Conservation (phyloP, 2,329 filamentous ascomycete genomes). For the Lachnellula suecica region DNA sequence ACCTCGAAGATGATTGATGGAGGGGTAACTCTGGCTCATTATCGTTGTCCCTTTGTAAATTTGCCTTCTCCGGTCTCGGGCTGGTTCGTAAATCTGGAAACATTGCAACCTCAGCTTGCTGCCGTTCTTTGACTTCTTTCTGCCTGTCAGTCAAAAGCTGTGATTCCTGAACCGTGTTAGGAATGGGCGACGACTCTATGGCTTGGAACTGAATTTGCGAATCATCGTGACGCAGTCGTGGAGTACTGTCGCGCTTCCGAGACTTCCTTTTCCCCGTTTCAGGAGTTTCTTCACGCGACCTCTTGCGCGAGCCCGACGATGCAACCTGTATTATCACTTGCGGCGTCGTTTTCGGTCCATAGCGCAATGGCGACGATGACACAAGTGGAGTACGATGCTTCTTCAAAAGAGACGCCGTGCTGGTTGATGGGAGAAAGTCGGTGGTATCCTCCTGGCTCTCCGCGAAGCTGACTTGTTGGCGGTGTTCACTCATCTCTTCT, state of each 20-base stretch:
- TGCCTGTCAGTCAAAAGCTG: slow-evolving; percentile 79
- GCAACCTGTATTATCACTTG: slow-evolving; percentile 21
- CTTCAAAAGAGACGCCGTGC: slow-evolving; percentile 9
- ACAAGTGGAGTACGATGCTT: slow-evolving; percentile 11
- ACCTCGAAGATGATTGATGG: slow-evolving; percentile 22
- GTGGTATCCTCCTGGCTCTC: slow-evolving; percentile 33
- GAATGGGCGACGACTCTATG: slow-evolving; percentile 58
- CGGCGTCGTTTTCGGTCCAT: slow-evolving; percentile 19
- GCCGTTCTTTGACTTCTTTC: slow-evolving; percentile 72
- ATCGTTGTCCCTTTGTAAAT: slow-evolving; percentile 18
- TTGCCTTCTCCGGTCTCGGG: slow-evolving; percentile 29
- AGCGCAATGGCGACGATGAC: not conserved
- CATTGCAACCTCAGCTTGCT: slow-evolving; percentile 61
- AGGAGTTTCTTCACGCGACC: slow-evolving; percentile 26
- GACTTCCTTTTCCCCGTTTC: slow-evolving; percentile 36
- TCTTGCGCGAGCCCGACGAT: slow-evolving; percentile 16
- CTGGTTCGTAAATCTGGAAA: slow-evolving; percentile 68
- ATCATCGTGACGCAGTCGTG: slow-evolving; percentile 71
- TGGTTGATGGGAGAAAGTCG: slow-evolving; percentile 12
- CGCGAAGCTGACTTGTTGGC: slow-evolving; percentile 36
- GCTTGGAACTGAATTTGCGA: slow-evolving; percentile 78
- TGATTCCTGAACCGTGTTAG: slow-evolving; percentile 55
- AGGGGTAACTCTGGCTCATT: slow-evolving; percentile 24
- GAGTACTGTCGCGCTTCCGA: slow-evolving; percentile 38
- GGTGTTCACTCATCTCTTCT: slow-evolving; percentile 29